A percentile compares a stretch with the other conserved stretches of the same genome.
phyloP scores from a whole-genome alignment of 139 green algal species.

The Chlamydomonas asymmetrica region DNA sequence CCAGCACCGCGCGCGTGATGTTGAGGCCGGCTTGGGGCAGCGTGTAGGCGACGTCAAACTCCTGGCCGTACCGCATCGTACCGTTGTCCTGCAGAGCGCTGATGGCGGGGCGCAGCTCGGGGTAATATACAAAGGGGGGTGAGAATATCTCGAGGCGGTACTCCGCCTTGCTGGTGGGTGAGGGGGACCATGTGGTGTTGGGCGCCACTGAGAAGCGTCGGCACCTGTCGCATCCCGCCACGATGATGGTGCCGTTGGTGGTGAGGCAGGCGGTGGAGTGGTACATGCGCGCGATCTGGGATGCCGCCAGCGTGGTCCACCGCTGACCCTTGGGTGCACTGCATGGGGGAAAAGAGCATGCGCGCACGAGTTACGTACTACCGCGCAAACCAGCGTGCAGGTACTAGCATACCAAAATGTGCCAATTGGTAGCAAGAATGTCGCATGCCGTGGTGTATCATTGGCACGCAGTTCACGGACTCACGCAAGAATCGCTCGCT shows the following conservation, averaged over 20 bases:
- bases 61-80: background rate
- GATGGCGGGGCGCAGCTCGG: slow-evolving; percentile 1
- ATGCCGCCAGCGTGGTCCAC: background rate
- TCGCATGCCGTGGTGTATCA: too few species aligned
- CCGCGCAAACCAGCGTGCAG: too few species aligned
- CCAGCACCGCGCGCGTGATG: slow-evolving; percentile 7
- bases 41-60: slow-evolving; percentile 9
- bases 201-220: background rate
- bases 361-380: too few species aligned
- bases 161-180: slow-evolving; percentile 18
- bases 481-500: too few species aligned
- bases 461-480: too few species aligned
- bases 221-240: slow-evolving; percentile 37
- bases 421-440: too few species aligned
- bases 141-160: slow-evolving; percentile 39
- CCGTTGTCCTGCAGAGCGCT: background rate
- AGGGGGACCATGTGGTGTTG: too few species aligned
- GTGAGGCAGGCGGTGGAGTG: slow-evolving; percentile 31
- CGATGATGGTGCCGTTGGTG: slow-evolving; percentile 31
- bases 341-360: too few species aligned
- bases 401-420: too few species aligned
- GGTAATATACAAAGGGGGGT: slow-evolving; percentile 20
- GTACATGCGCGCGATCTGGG: slow-evolving; percentile 22
- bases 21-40: background rate
- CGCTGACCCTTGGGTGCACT: background rate